These are phyloP conservation scores for Ochromonas danica DNA, from an alignment of 108 stramenopile species.

Conservation along the genomic window DNA sequence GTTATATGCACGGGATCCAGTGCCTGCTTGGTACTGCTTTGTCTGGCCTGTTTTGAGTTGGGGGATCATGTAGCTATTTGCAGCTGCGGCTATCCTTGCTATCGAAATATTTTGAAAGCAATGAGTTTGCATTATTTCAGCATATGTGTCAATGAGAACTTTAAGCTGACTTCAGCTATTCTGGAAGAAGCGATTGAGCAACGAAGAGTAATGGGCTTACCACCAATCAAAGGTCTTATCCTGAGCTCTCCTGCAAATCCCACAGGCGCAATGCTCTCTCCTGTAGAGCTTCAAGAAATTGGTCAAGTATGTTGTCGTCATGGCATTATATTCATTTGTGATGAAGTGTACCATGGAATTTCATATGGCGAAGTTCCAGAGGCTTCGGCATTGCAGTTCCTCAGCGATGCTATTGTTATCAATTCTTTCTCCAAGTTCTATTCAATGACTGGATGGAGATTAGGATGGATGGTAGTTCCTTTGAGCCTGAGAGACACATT, in stretches of 20 bases:
- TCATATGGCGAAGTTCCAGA: conserved; percentile 70
- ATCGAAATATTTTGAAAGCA: conserved; percentile 79
- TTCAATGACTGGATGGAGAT: conserved; percentile 87
- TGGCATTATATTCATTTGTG: conserved; percentile 75
- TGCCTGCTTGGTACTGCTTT: conserved; percentile 79
- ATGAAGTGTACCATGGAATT: conserved; percentile 93
- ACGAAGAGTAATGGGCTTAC: conserved; percentile 47
- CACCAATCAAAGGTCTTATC: conserved; percentile 70
- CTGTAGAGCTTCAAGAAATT: conserved; percentile 69
- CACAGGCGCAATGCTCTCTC: conserved; percentile 77
- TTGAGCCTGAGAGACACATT: conserved; percentile 60
- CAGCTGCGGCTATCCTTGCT: conserved; percentile 81
- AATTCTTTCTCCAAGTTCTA: conserved; percentile 91
- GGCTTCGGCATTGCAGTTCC: conserved; percentile 74
- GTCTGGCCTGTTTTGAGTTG: conserved; percentile 76
- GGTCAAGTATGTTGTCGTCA: conserved; percentile 73
- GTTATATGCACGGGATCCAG: conserved; percentile 82
- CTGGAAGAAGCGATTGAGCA: conserved; percentile 58
- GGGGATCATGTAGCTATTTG: conserved; percentile 78
- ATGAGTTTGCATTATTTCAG: conserved; percentile 67
- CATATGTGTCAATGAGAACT: conserved; percentile 67
- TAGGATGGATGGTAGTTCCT: conserved; percentile 87
- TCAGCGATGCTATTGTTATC: conserved; percentile 69
- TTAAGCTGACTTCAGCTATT: conserved; percentile 76
- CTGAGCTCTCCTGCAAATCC: conserved; percentile 77